Conservation (phyloP, 2,329 filamentous ascomycete species). For the Pseudogymnoascus sp. region DNA sequence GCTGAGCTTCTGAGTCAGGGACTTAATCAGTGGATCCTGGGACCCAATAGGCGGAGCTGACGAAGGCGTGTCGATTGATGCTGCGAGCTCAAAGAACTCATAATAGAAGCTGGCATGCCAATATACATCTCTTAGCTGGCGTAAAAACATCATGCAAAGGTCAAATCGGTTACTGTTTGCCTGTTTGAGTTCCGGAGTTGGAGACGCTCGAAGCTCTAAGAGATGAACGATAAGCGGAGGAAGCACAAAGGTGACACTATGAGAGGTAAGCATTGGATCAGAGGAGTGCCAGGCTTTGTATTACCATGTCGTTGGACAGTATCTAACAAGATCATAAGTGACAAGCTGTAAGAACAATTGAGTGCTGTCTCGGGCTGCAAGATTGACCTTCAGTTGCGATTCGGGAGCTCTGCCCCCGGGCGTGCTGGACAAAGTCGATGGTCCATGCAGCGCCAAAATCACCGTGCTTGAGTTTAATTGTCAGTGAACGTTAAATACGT, state of each 20-base stretch:
- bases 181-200: neutral
- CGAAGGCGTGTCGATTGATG: constrained; percentile 5
- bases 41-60: neutral
- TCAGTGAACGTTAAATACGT: neutral
- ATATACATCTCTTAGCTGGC: constrained; percentile 17
- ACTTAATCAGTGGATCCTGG: constrained; percentile 3
- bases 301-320: constrained; percentile 19
- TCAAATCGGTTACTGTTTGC: constrained; percentile 11
- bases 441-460: constrained; percentile 5
- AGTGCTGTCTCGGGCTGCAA: constrained; percentile 16
- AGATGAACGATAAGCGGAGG: constrained; percentile 18
- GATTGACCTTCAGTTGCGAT: constrained; percentile 12
- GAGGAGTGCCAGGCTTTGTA: neutral
- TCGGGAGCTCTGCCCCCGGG: neutral
- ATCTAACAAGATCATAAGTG: constrained; percentile 14
- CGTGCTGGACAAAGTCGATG: neutral
- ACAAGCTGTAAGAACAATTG: constrained; percentile 14
- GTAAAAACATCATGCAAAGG: constrained; percentile 16
- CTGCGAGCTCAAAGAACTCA: constrained; percentile 18
- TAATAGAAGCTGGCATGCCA: constrained; percentile 21
- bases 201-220: constrained; percentile 12
- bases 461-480: neutral
- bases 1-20: constrained; percentile 1
- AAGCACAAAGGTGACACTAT: constrained; percentile 17
- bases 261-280: neutral